phyloP scores from a whole-genome alignment of 2,329 filamentous ascomycete genomes.

The Pseudocercospora macadamiae region DNA sequence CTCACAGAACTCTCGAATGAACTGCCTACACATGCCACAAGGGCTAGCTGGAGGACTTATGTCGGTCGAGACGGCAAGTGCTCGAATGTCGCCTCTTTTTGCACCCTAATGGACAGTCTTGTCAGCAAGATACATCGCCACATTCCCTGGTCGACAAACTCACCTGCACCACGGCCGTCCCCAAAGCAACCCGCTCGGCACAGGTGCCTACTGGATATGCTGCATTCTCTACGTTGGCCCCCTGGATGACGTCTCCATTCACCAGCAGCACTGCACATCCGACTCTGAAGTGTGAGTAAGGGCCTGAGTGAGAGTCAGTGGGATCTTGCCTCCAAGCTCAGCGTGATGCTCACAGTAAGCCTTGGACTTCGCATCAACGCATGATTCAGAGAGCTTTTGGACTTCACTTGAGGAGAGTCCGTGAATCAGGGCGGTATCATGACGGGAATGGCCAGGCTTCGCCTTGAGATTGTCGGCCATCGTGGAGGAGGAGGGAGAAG shows the following conservation, averaged over 20 bases:
- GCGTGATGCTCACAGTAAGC: conserved; percentile 71
- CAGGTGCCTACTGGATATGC: conserved; percentile 93
- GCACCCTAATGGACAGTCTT: conserved; percentile 31
- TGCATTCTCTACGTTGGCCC: conserved; percentile 93
- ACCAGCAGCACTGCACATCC: conserved; percentile 74
- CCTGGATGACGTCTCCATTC: conserved; percentile 57
- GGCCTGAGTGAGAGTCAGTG: conserved; percentile 52
- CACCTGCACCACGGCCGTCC: conserved; percentile 68
- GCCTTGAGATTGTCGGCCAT: conserved; percentile 37
- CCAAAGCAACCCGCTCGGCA: conserved; percentile 88
- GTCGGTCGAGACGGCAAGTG: conserved; percentile 84
- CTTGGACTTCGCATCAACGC: conserved; percentile 70
- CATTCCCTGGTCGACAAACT: conserved; percentile 7
- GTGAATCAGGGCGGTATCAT: conserved; percentile 48
- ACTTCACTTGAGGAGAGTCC: conserved; percentile 67
- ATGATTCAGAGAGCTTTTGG: conserved; percentile 62
- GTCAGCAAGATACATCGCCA: background rate
- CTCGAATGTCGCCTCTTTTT: conserved; percentile 64
- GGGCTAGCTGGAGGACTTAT: conserved; percentile 57
- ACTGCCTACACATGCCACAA: conserved; percentile 96
- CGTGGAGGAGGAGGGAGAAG: conserved; percentile 32
- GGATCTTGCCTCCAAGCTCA: background rate
- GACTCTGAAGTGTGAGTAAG: conserved; percentile 90
- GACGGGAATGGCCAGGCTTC: conserved; percentile 40
- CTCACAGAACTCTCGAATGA: conserved; percentile 56